Evolutionary conservation across 1,284 basidiomycete species (phyloP).

Genomic region (Lentinula novae-zelandiae): DNA sequence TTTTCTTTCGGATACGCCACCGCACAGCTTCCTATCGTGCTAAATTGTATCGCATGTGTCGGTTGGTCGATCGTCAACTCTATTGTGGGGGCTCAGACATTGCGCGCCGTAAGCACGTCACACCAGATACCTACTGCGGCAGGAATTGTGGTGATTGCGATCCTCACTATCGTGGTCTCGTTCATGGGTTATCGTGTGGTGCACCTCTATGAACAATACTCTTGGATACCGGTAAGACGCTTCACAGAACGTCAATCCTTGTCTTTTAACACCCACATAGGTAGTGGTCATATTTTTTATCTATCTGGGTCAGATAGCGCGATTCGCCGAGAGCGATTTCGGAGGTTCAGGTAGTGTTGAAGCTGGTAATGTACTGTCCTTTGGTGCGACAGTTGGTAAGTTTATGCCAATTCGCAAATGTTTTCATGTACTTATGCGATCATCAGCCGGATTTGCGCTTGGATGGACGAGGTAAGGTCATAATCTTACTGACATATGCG

Average conservation of each 20-base stretch:
- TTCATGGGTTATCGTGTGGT: slow-evolving; percentile 7
- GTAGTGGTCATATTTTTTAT: slow-evolving; percentile 2
- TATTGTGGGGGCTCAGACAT: slow-evolving; percentile 77
- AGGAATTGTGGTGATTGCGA: background rate
- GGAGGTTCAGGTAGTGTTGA: slow-evolving; percentile 1
- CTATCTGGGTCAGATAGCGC: slow-evolving; percentile 3
- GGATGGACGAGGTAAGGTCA: slow-evolving; percentile 2
- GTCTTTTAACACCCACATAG: background rate
- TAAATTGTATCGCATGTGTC: slow-evolving; percentile 62
- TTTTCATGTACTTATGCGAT: background rate
- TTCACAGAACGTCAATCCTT: background rate
- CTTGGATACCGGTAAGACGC: slow-evolving; percentile 4
- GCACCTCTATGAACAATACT: slow-evolving; percentile 4
- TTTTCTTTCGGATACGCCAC: slow-evolving; percentile 80
- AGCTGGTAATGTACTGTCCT: slow-evolving; percentile 4
- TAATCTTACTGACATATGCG: background rate
- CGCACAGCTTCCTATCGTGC: slow-evolving; percentile 57
- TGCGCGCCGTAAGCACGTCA: slow-evolving; percentile 54
- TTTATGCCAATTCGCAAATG: background rate
- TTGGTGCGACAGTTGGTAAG: slow-evolving; percentile 6
- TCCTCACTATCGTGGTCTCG: slow-evolving; percentile 1
- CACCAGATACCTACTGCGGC: slow-evolving; percentile 6
- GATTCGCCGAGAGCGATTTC: slow-evolving; percentile 5
- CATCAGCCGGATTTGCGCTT: slow-evolving; percentile 3
- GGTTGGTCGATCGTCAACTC: slow-evolving; percentile 78